Percentiles rank a stretch among this genome's conserved stretches.
Conservation (phyloP, 345 rosid species). For the Capsella bursapastoris region DNA sequence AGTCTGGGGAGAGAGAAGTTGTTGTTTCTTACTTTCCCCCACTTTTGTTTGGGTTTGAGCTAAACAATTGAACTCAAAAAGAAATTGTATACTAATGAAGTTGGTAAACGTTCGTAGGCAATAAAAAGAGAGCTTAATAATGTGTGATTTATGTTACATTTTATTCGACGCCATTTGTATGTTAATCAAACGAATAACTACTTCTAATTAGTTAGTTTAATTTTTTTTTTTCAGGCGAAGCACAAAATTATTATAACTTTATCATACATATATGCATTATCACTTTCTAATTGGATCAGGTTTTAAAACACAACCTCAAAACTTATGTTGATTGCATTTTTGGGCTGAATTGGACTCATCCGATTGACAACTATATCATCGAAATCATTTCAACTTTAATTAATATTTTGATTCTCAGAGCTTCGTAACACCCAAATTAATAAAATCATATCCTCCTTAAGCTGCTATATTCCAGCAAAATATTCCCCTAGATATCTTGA, state of each 20-base stretch:
- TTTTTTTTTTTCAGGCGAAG: background rate
- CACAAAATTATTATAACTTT: background rate
- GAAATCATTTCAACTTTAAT: too few relatives aligned
- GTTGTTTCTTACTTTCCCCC: constrained; percentile 38
- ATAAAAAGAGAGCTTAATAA: background rate
- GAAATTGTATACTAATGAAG: constrained; percentile 20
- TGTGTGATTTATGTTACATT: background rate
- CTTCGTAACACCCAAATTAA: too few relatives aligned
- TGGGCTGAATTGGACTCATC: too few relatives aligned
- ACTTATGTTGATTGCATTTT: too few relatives aligned
- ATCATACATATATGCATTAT: background rate
- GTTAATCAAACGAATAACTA: background rate
- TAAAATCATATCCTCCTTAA: background rate
- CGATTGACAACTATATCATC: too few relatives aligned
- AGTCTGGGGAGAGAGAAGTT: constrained; percentile 39
- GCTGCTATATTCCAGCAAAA: background rate
- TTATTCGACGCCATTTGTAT: constrained; percentile 8
- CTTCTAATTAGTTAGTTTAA: background rate
- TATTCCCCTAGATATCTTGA: background rate
- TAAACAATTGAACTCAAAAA: constrained; percentile 10
- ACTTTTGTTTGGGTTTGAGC: constrained; percentile 21
- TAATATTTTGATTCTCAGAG: too few relatives aligned
- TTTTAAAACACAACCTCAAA: too few relatives aligned
- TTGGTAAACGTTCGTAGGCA: constrained; percentile 25
- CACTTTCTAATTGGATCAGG: too few relatives aligned